These are phyloP conservation scores for Botrytis tulipae DNA, from an alignment of 2,329 filamentous ascomycete genomes.

Conservation along the genomic window DNA sequence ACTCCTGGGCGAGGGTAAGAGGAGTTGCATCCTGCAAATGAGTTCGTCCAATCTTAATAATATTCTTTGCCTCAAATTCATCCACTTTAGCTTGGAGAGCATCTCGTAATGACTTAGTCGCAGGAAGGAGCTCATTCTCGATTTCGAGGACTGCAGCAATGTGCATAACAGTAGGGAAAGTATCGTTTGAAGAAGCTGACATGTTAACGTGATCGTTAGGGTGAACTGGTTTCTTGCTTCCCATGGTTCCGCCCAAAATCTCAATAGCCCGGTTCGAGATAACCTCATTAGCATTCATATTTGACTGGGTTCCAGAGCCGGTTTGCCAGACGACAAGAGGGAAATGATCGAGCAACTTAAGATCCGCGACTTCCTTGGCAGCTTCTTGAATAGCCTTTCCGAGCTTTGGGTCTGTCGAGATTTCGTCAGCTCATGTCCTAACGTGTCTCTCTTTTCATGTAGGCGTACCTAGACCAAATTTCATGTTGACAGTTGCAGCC, in stretches of 20 bases:
- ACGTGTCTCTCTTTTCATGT: constrained; percentile 9
- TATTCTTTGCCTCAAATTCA: constrained; percentile 77
- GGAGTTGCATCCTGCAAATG: constrained; percentile 97
- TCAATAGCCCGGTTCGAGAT: constrained; percentile 99
- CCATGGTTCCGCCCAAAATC: constrained; percentile 90
- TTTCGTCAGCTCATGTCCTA: constrained; percentile 30
- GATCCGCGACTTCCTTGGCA: constrained; percentile 84
- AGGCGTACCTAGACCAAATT: constrained; percentile 75
- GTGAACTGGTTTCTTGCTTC: constrained; percentile 97
- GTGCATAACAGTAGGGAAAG: constrained; percentile 99
- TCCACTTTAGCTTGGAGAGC: constrained; percentile 87
- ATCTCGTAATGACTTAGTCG: constrained; percentile 75
- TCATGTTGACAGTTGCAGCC: constrained; percentile 93
- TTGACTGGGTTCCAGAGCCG: constrained; percentile 96
- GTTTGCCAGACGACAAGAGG: constrained; percentile 99
- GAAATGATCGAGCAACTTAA: constrained; percentile 96
- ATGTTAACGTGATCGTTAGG: constrained; percentile 99
- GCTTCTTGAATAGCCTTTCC: constrained; percentile 93
- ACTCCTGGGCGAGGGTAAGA: constrained; percentile 92
- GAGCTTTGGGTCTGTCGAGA: constrained; percentile 71
- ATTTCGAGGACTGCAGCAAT: constrained; percentile 95
- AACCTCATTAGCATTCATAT: constrained; percentile 99
- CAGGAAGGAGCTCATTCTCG: constrained; percentile 79
- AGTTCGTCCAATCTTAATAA: constrained; percentile 98
- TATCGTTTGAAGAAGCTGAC: constrained; percentile 97